Conservation (phyloP, 73 alveolate genomes). For the Tetrahymena malaccensis region DNA sequence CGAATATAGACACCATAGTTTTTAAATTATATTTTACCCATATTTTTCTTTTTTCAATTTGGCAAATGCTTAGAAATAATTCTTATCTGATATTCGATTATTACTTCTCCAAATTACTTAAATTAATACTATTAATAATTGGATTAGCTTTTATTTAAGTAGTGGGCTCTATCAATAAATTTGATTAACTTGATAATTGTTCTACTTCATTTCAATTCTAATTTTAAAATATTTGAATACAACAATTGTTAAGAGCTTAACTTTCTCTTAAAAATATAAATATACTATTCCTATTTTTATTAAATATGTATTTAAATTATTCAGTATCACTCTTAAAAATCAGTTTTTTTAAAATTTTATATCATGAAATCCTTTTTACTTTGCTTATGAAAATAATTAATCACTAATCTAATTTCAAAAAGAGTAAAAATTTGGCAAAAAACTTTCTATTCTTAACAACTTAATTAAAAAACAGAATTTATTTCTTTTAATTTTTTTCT, state of each 20-base stretch:
- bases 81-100: neutral
- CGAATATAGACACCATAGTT: neutral
- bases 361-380: too few species aligned
- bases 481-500: neutral
- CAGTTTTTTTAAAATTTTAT: neutral
- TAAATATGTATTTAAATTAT: too few species aligned
- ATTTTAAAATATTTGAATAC: too few species aligned
- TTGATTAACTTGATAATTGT: too few species aligned
- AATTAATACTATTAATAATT: neutral
- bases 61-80: too few species aligned
- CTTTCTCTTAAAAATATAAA: neutral
- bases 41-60: too few species aligned
- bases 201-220: neutral
- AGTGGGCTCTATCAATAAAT: too few species aligned
- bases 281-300: neutral
- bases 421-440: neutral
- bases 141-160: neutral
- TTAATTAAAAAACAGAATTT: neutral
- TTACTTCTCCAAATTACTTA: too few species aligned
- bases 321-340: too few species aligned
- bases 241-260: too few species aligned
- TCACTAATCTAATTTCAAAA: neutral
- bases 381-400: too few species aligned
- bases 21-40: neutral
- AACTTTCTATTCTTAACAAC: neutral